Base-by-base conservation (phyloP, 352 stramenopile species). In the Globisporangium carolinianum region DNA sequence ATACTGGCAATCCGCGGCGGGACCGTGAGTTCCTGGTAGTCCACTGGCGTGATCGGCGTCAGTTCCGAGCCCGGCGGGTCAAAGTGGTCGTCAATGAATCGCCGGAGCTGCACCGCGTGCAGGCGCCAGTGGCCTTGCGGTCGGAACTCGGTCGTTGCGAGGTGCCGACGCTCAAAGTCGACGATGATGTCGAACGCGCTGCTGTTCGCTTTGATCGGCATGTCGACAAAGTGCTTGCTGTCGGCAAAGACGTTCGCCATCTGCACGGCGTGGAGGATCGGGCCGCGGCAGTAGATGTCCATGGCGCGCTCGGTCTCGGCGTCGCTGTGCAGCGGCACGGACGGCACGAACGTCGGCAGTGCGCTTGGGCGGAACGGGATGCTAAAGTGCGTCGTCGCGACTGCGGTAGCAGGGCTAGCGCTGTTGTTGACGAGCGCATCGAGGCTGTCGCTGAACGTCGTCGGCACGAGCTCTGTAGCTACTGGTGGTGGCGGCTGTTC, bases 201-300 rank as follows among this genome's bases (percentile, higher is more conserved):
- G 51, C 69, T 90, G 65, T 89, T 91, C 8, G 63, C 41, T 64
- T 89, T 91, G 67, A 97, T 86, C 5, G 91, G 89, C 89, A 97
- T 96, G 64, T 97, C 89, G 4, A 97, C 91, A 61, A 97, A 97
- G 58, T 94, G 82, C 60, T 97, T 97, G 69, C 77, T 89, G 75
- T 97, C 91, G 5, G 73, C 63, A 54, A 94, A 97, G 18, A 97
- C 67, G 14, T 71, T 66, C 12, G 74, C 58, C 69, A 86, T 89
- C 62, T 92, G 79, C 61, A 90, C 71, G 11, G 77, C 68, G 62
- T 89, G 79, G 9, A 92, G 66, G 41, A 92, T 55, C 9, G 76
- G 73, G 2, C 79, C 82, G 10, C 67, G 76, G 56, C 79, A 89
- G 69, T 89, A 92, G 54, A 91, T 86, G 56, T 87, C 79, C 75